Base-by-base conservation (phyloP, 306 rosid genomes). In the Cucurbita argyrosperma region DNA sequence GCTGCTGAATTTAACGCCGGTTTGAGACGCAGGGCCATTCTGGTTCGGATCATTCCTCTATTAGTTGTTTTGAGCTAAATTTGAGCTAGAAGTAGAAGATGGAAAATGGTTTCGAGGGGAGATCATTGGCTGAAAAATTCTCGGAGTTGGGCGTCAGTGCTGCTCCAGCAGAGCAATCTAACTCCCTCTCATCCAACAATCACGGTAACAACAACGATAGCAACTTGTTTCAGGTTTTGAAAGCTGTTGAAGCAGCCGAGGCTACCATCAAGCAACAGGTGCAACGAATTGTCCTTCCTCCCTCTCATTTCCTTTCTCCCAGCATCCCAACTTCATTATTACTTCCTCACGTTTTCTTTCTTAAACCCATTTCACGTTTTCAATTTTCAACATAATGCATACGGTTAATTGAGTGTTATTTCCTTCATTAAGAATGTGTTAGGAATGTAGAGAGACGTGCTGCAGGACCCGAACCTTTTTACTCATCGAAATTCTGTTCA, bases 161-260 rank as follows among this genome's bases (percentile, higher is more conserved):
- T 85, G 79, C 77, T 46, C 56, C 59, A 12, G 55, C 80, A 40
- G 74, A 51, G 40, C 78, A 63, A 37, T 71, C 79, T 5, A 43
- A 18, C 71, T 57, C 46, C 74, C 63, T 75, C 67, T 18, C 82
- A 67, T 74, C 40, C 85, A 74, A 26, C 79, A 74, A 78, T 77
- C 57, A 64, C 72, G 35, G 82, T 53, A 73, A 74, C 78, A 83
- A 77, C 74, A 88, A 83, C 56, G 91, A 87, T 52, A 84, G 71
- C 83, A 85, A 72, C 76, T 82, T 95, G 88, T 79, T 76, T 75
- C 96, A 95, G 89, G 96, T 95, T 15, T 87, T 91, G 87, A 91
- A 88, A 71, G 99, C 97, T 47, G 96, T 95, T 67, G 99, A 95
- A 86, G 88, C 91, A 14, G 99, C 97, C 0, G 97, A 95, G 80